Evolutionary conservation across 1,284 basidiomycete species (phyloP).

Genomic region (Moesziomyces aphidis): DNA sequence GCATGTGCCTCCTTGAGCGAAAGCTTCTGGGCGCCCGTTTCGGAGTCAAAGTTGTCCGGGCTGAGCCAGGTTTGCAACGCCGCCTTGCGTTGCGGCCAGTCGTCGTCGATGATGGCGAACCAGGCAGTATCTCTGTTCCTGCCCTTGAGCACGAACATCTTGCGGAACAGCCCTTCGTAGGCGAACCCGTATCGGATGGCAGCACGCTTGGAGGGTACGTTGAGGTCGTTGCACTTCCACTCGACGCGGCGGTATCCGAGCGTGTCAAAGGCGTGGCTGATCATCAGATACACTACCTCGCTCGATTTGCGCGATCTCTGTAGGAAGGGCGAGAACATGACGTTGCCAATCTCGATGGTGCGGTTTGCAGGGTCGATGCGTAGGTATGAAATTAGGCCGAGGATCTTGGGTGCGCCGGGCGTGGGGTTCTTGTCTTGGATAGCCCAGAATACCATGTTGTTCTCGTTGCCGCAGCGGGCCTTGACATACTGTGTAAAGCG

Average conservation of each 20-base stretch:
- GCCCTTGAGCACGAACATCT: conserved; percentile 48
- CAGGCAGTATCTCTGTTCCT: conserved; percentile 54
- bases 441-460: conserved; percentile 45
- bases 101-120: conserved; percentile 55
- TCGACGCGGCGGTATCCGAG: conserved; percentile 50
- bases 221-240: conserved; percentile 59
- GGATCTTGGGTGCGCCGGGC: conserved; percentile 2
- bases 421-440: conserved; percentile 22
- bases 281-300: conserved; percentile 46
- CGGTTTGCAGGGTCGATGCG: conserved; percentile 34
- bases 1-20: conserved; percentile 29
- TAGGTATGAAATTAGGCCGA: conserved; percentile 35
- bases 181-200: conserved; percentile 51
- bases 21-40: conserved; percentile 16
- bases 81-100: conserved; percentile 43
- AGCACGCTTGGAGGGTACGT: conserved; percentile 45
- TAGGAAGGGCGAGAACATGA: conserved; percentile 41
- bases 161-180: conserved; percentile 51
- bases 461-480: conserved; percentile 3
- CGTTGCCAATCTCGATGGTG: conserved; percentile 50
- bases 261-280: conserved; percentile 38
- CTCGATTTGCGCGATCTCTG: conserved; percentile 47
- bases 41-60: conserved; percentile 35
- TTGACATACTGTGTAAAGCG: conserved; percentile 14
- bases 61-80: conserved; percentile 49